Evolutionary conservation across 2,329 filamentous ascomycete species (phyloP), one percentile per base, ranked within the genome.

Genomic region (Colletotrichum acutatum): DNA sequence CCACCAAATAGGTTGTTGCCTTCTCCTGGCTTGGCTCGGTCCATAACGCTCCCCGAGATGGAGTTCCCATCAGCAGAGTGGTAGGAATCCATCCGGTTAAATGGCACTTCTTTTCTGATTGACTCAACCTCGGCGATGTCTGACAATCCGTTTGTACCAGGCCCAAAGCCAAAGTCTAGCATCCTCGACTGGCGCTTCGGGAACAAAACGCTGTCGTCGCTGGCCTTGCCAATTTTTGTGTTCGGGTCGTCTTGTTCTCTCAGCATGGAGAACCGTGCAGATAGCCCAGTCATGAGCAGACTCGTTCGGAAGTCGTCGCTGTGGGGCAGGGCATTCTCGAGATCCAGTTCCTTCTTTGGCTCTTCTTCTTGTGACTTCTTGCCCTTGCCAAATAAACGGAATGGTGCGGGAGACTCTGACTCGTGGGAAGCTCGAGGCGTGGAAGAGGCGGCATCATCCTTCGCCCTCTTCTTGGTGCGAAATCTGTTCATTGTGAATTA

Each of bases 1-100:
- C 97, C 97, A 70, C 97, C 97, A 82, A 99, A 99, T 69, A 99
- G 83, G 76, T 94, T 93, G 80, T 98, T 99, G 58, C 96, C 95
- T 79, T 98, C 96, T 1, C 90, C 92, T 0, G 94, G 95, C 77
- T 95, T 92, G 8, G 93, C 87, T 64, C 97, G 89, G 77, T 87
- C 92, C 93, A 98, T 96, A n/a, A 98, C 88, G 81, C 93, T 95
- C 1, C 90, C 84, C 11, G 86, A 84, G 4, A 85, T 84, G 7
- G 89, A 90, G 58, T 92, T 91, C 46, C 92, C 88, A 75, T 97
- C 95, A 1, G 89, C 91, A 5, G 88, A 89, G 56, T 86, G 86
- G 77, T 90, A 94, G 0, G 94, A 95, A 68, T 90, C 88, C 19
- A 89, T 86, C 3, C 93, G 90, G 19, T 88, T 84, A 61, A 87